A percentile compares a stretch with the other conserved stretches of the same genome.
Evolutionary conservation across 495 filamentous ascomycete genomes (phyloP).

Genomic region (Sabuloglossum arenarium): DNA sequence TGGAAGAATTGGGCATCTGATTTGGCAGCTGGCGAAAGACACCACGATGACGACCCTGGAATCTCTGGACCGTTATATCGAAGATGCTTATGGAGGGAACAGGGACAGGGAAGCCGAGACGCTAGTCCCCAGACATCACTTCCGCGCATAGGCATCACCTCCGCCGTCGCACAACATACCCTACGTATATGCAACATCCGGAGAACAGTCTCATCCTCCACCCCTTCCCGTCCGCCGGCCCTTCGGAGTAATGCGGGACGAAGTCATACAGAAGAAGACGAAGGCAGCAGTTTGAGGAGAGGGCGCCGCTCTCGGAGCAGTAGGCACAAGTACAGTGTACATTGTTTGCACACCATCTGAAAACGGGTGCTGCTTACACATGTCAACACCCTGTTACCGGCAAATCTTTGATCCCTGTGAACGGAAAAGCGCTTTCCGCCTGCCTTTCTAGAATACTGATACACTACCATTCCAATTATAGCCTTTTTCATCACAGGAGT

Average conservation of each 20-base stretch:
- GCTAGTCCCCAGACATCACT: not conserved
- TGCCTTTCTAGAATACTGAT: not conserved
- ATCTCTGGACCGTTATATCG: not conserved
- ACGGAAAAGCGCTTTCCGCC: not conserved
- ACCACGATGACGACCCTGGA: not conserved
- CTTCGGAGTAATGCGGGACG: not conserved
- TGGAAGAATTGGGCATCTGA: not conserved
- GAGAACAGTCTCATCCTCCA: not conserved
- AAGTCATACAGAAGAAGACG: not conserved
- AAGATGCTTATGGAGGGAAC: not conserved
- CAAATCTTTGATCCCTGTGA: not conserved
- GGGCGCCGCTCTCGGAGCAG: not conserved
- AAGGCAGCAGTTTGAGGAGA: no score
- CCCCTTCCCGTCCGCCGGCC: not conserved
- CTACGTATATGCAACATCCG: no score
- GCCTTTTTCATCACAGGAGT: not conserved
- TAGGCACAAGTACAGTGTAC: not conserved
- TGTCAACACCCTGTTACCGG: not conserved
- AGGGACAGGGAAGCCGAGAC: not conserved
- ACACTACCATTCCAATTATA: no score
- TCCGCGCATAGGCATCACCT: not conserved
- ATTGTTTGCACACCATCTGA: no score
- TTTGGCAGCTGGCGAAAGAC: not conserved
- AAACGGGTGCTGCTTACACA: not conserved
- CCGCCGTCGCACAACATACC: not conserved